Base-by-base conservation (phyloP, 2,329 filamentous ascomycete species). In the Akanthomyces lecanii region DNA sequence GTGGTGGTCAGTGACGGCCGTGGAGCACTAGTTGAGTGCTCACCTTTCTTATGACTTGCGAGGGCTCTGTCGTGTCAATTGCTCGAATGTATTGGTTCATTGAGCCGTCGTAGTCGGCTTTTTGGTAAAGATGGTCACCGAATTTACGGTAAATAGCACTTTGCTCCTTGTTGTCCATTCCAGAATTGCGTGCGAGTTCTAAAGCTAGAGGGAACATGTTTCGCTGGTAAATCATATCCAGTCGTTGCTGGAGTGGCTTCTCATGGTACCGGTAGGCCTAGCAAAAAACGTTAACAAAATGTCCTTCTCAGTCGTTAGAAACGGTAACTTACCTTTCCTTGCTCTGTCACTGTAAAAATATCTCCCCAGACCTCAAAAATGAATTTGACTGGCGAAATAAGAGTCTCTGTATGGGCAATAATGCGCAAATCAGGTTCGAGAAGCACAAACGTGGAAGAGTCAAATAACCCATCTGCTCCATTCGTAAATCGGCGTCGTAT, bases 21-120 rank as follows among this genome's bases (percentile, higher is more conserved):
- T 6, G 5, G 5, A 2, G 4, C 1, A 0, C 16, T 40, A 1
- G 4, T 14, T 5, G 16, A 11, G 3, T n/a, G 12, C 69, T 58
- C 71, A 90, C 89, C 79, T 97, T 97, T 69, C 94, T 85, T 71
- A 98, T 97, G 53, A 98, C 92, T 71, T 97, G 94, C 1, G 94
- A 97, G 7, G 94, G 94, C 70, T 98, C 94, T 0, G 94, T 98
- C 64, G 91, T 95, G 72, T 97, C 93, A 64, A 99, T 97, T 0
- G 96, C 94, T 69, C 92, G 90, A 66, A 99, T 87, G 72, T 99
- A 99, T 74, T 98, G 95, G 70, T 96, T 89, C 96, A 99, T 99
- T n/a, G 96, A 93, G 7, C 91, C 95, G 71, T 99, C 95, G 71
- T 94, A 99, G 71, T 97, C 93, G 5, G 90, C 92, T 71, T 96